Percentiles rank a stretch among this genome's conserved stretches.
These are phyloP conservation scores for Saturnispora ahearnii DNA, from an alignment of 805 yeast genomes.

Conservation along the genomic window DNA sequence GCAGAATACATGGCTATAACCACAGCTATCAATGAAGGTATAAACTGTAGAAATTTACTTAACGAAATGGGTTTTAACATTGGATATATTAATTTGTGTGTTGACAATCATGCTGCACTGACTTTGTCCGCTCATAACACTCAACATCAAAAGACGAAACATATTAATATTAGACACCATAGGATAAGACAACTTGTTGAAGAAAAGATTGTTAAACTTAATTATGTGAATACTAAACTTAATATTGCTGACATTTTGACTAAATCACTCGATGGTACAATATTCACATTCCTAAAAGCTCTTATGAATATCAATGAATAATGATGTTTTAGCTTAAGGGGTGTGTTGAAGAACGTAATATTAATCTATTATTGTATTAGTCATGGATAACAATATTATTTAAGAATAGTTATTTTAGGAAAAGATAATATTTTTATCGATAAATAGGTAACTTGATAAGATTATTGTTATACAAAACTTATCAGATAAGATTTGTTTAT, in stretches of 20 bases:
- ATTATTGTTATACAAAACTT: no score
- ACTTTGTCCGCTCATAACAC: constrained; percentile 7
- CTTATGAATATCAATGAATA: neutral
- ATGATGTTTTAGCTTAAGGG: neutral
- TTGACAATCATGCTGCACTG: constrained; percentile 2
- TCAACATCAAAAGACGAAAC: constrained; percentile 10
- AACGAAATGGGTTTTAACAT: neutral
- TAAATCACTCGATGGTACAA: neutral
- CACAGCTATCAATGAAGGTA: neutral
- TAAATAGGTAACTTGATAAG: no score
- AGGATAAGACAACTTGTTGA: constrained; percentile 6
- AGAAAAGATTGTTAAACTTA: neutral
- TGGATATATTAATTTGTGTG: neutral
- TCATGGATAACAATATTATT: no score
- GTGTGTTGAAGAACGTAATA: neutral
- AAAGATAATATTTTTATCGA: no score
- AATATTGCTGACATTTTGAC: constrained; percentile 8
- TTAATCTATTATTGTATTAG: neutral
- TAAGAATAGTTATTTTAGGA: no score
- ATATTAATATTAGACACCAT: constrained; percentile 8
- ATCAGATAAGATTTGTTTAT: no score
- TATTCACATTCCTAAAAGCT: neutral
- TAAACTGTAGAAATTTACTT: constrained; percentile 3
- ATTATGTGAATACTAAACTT: constrained; percentile 2
- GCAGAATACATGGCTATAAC: constrained; percentile 6